These are phyloP conservation scores for Camelina laxa DNA, from an alignment of 345 rosid species.

Conservation along the genomic window DNA sequence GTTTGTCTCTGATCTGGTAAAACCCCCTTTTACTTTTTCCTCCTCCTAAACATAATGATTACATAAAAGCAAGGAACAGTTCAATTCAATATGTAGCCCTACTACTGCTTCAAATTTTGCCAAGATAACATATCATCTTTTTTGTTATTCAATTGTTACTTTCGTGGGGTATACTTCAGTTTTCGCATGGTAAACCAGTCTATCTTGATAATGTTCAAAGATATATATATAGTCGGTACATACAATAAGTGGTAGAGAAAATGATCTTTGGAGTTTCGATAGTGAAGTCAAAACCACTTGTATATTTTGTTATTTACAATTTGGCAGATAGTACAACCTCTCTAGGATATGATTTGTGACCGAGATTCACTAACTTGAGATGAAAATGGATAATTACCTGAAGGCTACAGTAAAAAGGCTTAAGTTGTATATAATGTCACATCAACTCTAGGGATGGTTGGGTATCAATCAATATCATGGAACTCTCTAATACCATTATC, in stretches of 20 bases:
- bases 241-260: neutral
- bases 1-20: constrained; percentile 96
- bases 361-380: neutral
- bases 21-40: constrained; percentile 1
- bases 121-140: neutral
- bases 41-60: neutral
- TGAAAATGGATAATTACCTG: neutral
- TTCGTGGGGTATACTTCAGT: neutral
- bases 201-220: neutral
- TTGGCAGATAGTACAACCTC: too few species aligned
- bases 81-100: neutral
- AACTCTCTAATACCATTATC: constrained; percentile 1
- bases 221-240: neutral
- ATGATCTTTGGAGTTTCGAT: too few species aligned
- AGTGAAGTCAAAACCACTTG: neutral
- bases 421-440: neutral
- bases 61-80: neutral
- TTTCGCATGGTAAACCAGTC: neutral
- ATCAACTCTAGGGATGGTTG: constrained; percentile 6
- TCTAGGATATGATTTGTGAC: neutral
- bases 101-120: neutral
- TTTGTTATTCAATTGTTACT: neutral
- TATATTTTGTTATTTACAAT: neutral
- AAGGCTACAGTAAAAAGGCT: neutral
- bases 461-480: neutral